Evolutionary conservation across 169 alveolate species (phyloP).

Genomic region (Cryptosporidium sp.): DNA sequence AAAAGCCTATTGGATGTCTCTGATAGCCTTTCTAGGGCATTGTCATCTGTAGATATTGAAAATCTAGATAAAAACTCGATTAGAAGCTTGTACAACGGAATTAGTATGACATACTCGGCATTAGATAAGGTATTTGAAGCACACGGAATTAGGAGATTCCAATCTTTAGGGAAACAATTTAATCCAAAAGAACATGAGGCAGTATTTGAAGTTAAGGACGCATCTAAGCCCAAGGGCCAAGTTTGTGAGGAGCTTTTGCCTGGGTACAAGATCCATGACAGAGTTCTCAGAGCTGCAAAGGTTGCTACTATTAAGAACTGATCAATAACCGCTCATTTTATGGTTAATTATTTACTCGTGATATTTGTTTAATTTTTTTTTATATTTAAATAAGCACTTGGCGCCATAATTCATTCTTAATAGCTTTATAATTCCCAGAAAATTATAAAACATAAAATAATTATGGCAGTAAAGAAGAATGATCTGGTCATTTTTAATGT

Average conservation of each 20-base stretch:
- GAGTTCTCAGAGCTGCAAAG: slow-evolving; percentile 86
- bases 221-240: slow-evolving; percentile 79
- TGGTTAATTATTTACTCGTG: neutral
- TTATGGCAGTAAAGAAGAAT: neutral
- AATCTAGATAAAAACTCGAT: slow-evolving; percentile 73
- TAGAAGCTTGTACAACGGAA: slow-evolving; percentile 80
- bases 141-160: slow-evolving; percentile 79
- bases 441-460: neutral
- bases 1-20: slow-evolving; percentile 85
- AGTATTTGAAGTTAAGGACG: slow-evolving; percentile 80
- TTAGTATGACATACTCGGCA: slow-evolving; percentile 80
- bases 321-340: neutral
- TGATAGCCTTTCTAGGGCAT: slow-evolving; percentile 85
- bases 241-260: slow-evolving; percentile 81
- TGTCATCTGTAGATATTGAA: slow-evolving; percentile 72
- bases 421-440: neutral
- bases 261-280: slow-evolving; percentile 85
- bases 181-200: slow-evolving; percentile 89
- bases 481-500: slow-evolving; percentile 43
- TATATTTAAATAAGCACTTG: neutral
- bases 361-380: too few species aligned
- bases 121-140: slow-evolving; percentile 79
- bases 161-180: slow-evolving; percentile 83
- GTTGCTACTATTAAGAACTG: slow-evolving; percentile 83
- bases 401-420: neutral